Conservation (phyloP, 2,329 filamentous ascomycete species). For the Aspergillus puulaauensis region DNA sequence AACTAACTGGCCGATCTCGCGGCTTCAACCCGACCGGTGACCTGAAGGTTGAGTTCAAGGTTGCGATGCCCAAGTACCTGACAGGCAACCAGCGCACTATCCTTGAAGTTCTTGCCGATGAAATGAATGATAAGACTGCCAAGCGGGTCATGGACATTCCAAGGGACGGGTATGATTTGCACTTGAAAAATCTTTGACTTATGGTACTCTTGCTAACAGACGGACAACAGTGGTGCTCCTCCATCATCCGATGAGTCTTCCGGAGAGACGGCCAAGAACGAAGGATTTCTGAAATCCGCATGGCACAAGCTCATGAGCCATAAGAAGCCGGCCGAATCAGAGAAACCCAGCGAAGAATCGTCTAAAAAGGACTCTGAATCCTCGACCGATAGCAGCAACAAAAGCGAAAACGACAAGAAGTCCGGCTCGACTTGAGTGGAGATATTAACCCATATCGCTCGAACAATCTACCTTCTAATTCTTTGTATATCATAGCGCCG, state of each 20-base stretch:
- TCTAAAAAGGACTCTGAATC: conserved; percentile 29
- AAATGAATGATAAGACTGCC: conserved; percentile 89
- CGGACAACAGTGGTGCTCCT: conserved; percentile 18
- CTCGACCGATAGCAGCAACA: conserved; percentile 9
- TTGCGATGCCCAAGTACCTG: conserved; percentile 92
- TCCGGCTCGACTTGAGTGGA: conserved; percentile 35
- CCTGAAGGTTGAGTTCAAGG: conserved; percentile 89
- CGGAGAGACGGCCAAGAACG: conserved; percentile 66
- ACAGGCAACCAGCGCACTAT: conserved; percentile 88
- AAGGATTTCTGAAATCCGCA: conserved; percentile 87
- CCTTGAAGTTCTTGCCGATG: conserved; percentile 92
- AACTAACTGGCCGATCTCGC: conserved; percentile 64
- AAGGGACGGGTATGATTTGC: conserved; percentile 52
- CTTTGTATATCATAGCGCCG: conserved; percentile 40
- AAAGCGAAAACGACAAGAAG: conserved; percentile 30
- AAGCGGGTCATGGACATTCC: conserved; percentile 86
- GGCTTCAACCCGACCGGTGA: conserved; percentile 67
- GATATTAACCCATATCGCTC: background rate
- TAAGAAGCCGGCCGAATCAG: conserved; percentile 27
- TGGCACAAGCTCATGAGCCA: conserved; percentile 93
- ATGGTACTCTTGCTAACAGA: conserved; percentile 2
- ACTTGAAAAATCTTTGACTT: background rate
- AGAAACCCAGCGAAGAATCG: conserved; percentile 30
- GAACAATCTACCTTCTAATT: conserved; percentile 24
- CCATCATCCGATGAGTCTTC: conserved; percentile 18